Evolutionary conservation across 2,329 filamentous ascomycete genomes (phyloP), one percentile per base, ranked within the genome.

Genomic region (Cladosporium sp.): DNA sequence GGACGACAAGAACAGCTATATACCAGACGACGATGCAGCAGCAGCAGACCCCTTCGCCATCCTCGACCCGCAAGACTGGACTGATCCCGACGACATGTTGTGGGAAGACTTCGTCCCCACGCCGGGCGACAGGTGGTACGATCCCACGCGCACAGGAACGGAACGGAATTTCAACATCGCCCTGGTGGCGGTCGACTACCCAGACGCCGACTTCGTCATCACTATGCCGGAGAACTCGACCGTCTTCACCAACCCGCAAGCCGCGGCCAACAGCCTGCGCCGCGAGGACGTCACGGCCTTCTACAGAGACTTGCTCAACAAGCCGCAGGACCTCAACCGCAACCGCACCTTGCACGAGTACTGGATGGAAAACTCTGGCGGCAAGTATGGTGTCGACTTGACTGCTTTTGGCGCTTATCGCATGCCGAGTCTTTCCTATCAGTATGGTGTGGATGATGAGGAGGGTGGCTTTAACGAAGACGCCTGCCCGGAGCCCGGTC

Each of bases 331-430:
- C 3, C 59, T 79, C 24, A 79, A 80, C 51, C 65, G 65, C n/a
- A 70, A 70, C 3, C 77, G 78, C 53, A 80, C 77, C 2, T 64
- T 80, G 2, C 77, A 80, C 52, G 76, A 80, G 61, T 80, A 80
- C 58, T 80, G 77, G 77, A 80, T 79, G 76, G 76, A 76, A 47
- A 77, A 80, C 60, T 78, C 75, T 1, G 73, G 69, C 11, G 77
- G 77, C 2, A 69, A 72, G 15, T 80, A 73, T 52, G 77, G 77
- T 11, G 77, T 79, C 7, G 73, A 79, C 50, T 56, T 80, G 59
- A 79, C 76, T 0, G 72, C 73, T 0, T 80, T 78, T 51, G 77
- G 77, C 0, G 68, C 75, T 0, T 80, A 80, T 51, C 65, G 66
- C n/a, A 64, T 80, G 62, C 77, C 77, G 1, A 62, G 63, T 2